Evolutionary conservation across 768 basidiomycete species (phyloP).

Genomic region (Tricholoma terreum): DNA sequence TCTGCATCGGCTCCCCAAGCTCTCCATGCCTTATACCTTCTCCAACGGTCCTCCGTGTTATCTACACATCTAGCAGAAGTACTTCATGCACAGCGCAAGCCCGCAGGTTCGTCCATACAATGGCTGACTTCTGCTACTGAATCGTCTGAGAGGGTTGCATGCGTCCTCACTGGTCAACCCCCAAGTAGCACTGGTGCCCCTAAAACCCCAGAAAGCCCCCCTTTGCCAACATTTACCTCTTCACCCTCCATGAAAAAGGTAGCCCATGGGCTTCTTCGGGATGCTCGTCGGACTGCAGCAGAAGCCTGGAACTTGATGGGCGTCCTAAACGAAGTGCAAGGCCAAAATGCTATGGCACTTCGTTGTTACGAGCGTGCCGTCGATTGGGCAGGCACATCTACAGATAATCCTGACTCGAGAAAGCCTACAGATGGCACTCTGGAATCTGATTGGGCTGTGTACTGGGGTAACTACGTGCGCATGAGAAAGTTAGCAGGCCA

Average conservation of each 20-base stretch:
- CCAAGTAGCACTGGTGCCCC: slow-evolving; percentile 19
- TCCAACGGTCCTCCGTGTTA: slow-evolving; percentile 72
- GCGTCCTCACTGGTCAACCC: slow-evolving; percentile 46
- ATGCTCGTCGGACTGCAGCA: slow-evolving; percentile 66
- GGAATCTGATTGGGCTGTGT: slow-evolving; percentile 58
- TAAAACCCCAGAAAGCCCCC: slow-evolving; percentile 24
- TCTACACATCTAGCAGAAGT: slow-evolving; percentile 76
- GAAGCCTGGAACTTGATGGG: slow-evolving; percentile 78
- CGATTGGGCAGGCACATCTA: slow-evolving; percentile 56
- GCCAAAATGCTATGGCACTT: slow-evolving; percentile 42
- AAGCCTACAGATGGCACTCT: slow-evolving; percentile 50
- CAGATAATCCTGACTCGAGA: slow-evolving; percentile 31
- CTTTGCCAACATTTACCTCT: slow-evolving; percentile 42
- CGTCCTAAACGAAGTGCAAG: slow-evolving; percentile 51
- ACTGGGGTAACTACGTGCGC: slow-evolving; percentile 61
- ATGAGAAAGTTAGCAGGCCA: slow-evolving; percentile 27
- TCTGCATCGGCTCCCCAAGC: slow-evolving; percentile 52
- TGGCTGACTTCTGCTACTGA: slow-evolving; percentile 61
- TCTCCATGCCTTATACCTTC: slow-evolving; percentile 62
- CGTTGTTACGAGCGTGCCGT: slow-evolving; percentile 69
- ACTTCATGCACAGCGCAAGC: slow-evolving; percentile 44
- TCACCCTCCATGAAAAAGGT: slow-evolving; percentile 52
- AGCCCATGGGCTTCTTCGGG: slow-evolving; percentile 58
- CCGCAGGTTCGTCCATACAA: slow-evolving; percentile 46
- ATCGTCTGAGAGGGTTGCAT: slow-evolving; percentile 63